Evolutionary conservation across 257 asterid species (phyloP), one percentile per base, ranked within the genome.

Genomic region (Scutellaria galericulata): DNA sequence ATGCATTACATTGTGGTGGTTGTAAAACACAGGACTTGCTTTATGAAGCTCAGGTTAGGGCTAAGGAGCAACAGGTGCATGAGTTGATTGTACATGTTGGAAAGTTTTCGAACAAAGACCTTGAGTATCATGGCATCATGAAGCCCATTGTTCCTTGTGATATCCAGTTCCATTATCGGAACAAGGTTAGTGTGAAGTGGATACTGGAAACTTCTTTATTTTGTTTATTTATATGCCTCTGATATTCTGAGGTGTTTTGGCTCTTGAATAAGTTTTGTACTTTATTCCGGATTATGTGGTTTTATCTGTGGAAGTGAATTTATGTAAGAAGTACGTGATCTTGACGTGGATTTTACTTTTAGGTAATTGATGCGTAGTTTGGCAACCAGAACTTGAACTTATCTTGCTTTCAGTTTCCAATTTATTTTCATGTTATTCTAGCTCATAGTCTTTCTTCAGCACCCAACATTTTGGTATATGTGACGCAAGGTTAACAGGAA

Each of bases 81-180:
- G 97, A 94, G 65, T 81, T 94, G 82, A 77, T 89, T 71, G 82
- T 85, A 4, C 95, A 89, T 55, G 92, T 94, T 57, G 99, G 93
- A 35, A 94, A 83, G 84, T 89, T 91, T 79, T 78, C 92, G 9
- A 79, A 67, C 27, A 77, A 84, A 66, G 85, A 83, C 15, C 89
- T 78, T 46, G 90, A 85, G 42, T 61, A 61, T 55, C 75, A 72
- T 51, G 82, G 85, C 74, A 75, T 84, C 79, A 82, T 89, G 93
- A 88, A 89, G 86, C 89, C 92, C 40, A 89, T 94, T 81, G 93
- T 94, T 79, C 96, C 97, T 46, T 94, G 99, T 77, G 90, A 88
- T 79, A 84, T 86, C 74, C 97, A 87, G 70, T 94, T 84, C 83
- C 93, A 87, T 79, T 94, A 94, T 68, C 84, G 99, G 72, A 94